Conservation (phyloP, 2,329 filamentous ascomycete species). For the Ophiostoma australiae region DNA sequence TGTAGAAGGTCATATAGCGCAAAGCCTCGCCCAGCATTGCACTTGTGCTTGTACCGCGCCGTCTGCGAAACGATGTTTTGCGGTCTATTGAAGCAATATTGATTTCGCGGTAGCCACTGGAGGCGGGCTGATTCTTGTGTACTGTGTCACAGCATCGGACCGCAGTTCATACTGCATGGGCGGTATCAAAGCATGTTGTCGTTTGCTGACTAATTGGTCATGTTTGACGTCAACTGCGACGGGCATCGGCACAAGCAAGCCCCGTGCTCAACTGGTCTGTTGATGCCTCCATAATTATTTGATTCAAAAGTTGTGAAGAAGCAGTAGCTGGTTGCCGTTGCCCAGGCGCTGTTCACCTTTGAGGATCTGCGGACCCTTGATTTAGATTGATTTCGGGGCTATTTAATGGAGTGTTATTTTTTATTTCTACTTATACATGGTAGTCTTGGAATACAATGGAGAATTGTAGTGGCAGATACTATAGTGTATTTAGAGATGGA, state of each 20-base stretch:
- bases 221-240: background rate
- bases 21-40: background rate
- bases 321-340: background rate
- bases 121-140: background rate
- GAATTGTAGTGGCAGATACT: background rate
- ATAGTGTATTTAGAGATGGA: background rate
- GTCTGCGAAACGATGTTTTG: background rate
- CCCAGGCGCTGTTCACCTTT: background rate
- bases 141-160: background rate
- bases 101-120: background rate
- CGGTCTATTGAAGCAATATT: background rate
- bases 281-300: background rate
- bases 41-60: background rate
- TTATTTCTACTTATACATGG: background rate
- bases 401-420: background rate
- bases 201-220: background rate
- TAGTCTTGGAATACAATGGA: background rate
- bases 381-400: background rate
- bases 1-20: background rate
- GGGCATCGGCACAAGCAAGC: background rate
- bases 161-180: background rate
- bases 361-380: background rate
- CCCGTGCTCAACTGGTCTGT: background rate
- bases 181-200: background rate
- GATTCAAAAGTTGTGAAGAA: background rate